Conservation (phyloP, 208 protist species). For the Leishmania lainsoni region DNA sequence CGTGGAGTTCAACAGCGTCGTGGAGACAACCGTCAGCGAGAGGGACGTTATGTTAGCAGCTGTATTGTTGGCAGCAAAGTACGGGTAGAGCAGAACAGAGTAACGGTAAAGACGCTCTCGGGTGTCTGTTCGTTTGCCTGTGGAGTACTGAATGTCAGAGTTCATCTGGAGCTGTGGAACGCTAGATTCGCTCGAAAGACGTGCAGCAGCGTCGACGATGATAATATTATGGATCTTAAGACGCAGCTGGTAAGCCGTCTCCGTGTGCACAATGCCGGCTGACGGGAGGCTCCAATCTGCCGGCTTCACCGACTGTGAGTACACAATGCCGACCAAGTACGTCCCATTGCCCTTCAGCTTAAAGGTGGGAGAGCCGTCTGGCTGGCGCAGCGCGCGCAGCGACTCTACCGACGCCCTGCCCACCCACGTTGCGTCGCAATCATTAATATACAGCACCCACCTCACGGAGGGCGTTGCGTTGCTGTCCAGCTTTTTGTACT, state of each 20-base stretch:
- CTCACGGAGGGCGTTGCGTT: conserved; percentile 37
- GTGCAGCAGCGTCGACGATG: conserved; percentile 40
- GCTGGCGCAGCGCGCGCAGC: conserved; percentile 67
- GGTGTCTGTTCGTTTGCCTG: conserved; percentile 42
- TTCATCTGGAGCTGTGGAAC: conserved; percentile 27
- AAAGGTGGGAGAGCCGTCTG: conserved; percentile 66
- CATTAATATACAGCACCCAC: conserved; percentile 85
- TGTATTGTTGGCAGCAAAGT: conserved; percentile 35
- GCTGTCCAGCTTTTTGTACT: conserved; percentile 24
- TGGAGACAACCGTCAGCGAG: conserved; percentile 19
- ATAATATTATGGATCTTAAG: conserved; percentile 67
- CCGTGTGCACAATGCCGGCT: conserved; percentile 45
- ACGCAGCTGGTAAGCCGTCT: conserved; percentile 47
- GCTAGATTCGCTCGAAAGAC: background rate
- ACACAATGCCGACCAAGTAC: conserved; percentile 71
- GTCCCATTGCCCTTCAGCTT: conserved; percentile 39
- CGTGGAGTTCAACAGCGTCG: conserved; percentile 56
- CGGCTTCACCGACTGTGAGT: conserved; percentile 82
- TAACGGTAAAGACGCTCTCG: conserved; percentile 80
- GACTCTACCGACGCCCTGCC: conserved; percentile 68
- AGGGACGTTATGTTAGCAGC: conserved; percentile 36
- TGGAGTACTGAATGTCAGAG: conserved; percentile 65
- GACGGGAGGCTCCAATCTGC: conserved; percentile 47
- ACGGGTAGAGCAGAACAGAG: conserved; percentile 70
- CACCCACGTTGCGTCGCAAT: conserved; percentile 88